Conservation (phyloP, 352 stramenopile genomes). For the Phytophthora lateralis region DNA sequence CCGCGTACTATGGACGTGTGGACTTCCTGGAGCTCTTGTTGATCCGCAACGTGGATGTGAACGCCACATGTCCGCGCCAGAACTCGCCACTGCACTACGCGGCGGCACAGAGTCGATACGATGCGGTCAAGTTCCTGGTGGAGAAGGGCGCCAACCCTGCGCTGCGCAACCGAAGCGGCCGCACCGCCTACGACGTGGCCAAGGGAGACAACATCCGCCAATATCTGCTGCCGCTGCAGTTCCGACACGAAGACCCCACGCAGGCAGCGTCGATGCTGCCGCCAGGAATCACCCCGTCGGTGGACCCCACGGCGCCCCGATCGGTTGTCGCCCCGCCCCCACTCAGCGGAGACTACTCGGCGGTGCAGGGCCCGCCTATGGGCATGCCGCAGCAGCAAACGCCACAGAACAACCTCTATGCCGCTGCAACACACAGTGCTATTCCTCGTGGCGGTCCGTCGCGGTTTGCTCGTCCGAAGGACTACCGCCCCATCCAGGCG, state of each 20-base stretch:
- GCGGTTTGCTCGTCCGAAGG: constrained; percentile 62
- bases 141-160: constrained; percentile 76
- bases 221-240: constrained; percentile 87
- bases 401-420: constrained; percentile 71
- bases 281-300: constrained; percentile 74
- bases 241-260: constrained; percentile 82
- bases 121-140: constrained; percentile 80
- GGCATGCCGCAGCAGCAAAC: constrained; percentile 37
- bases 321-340: constrained; percentile 72
- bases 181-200: constrained; percentile 84
- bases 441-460: constrained; percentile 65
- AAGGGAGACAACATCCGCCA: constrained; percentile 88
- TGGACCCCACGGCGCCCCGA: constrained; percentile 68
- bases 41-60: constrained; percentile 71
- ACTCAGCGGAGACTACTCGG: constrained; percentile 57
- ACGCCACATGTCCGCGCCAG: constrained; percentile 60
- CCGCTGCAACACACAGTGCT: constrained; percentile 78
- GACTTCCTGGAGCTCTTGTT: constrained; percentile 80
- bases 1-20: constrained; percentile 80
- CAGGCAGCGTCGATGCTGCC: constrained; percentile 65
- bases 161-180: constrained; percentile 75
- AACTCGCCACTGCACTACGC: constrained; percentile 88
- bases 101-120: constrained; percentile 74
- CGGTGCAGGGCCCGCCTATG: constrained; percentile 30
- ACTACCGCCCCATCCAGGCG: constrained; percentile 86